These are phyloP conservation scores for Sclerotinia trifoliorum DNA, from an alignment of 2,329 filamentous ascomycete species.

Conservation along the genomic window DNA sequence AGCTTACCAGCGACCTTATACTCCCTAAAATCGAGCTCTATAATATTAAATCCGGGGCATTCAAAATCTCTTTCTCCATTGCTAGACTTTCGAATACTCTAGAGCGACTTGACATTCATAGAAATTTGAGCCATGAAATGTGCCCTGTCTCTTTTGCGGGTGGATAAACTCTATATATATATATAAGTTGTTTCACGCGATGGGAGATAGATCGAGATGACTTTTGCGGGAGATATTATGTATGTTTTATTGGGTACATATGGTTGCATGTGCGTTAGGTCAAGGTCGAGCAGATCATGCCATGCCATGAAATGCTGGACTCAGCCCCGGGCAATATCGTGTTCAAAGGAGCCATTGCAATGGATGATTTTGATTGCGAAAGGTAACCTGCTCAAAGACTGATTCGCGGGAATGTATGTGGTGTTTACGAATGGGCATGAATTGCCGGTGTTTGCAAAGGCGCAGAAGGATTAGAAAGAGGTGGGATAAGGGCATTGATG, in stretches of 20 bases:
- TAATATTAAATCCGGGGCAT: neutral
- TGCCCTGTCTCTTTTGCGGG: neutral
- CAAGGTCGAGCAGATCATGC: neutral
- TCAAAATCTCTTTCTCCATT: neutral
- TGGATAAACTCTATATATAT: neutral
- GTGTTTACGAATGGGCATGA: neutral
- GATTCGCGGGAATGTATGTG: slow-evolving; percentile 15
- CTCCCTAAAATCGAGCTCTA: neutral
- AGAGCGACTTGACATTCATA: neutral
- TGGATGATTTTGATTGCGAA: neutral
- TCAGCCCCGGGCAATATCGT: too few species aligned
- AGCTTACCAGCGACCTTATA: neutral
- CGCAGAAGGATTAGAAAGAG: neutral
- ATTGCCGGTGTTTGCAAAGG: neutral
- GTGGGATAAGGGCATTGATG: neutral
- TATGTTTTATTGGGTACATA: slow-evolving; percentile 14
- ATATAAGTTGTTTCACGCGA: neutral
- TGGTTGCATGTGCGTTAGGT: neutral
- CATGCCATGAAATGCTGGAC: neutral
- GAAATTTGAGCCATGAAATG: neutral
- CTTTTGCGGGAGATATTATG: slow-evolving; percentile 18
- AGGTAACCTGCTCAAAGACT: neutral
- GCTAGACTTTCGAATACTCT: neutral
- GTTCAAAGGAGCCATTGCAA: slow-evolving; percentile 5
- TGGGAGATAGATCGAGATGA: slow-evolving; percentile 9